Evolutionary conservation across 495 filamentous ascomycete genomes (phyloP), one percentile per base, ranked within the genome.

Genomic region (Penicillium silybi): DNA sequence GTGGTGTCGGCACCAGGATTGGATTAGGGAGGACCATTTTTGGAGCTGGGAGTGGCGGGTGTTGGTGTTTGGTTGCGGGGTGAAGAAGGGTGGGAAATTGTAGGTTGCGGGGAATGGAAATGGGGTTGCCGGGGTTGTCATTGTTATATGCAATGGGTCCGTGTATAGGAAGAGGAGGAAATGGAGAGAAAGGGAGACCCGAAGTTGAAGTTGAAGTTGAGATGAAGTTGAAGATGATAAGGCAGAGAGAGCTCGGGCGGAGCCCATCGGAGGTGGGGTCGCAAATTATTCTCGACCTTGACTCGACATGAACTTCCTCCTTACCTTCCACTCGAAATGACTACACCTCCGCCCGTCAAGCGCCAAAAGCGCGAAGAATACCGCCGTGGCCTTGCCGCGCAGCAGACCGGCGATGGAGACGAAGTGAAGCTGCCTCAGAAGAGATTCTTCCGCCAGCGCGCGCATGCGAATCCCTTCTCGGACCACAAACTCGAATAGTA

Each of bases 381-480:
- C 68, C 85, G 82, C 59, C 68, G 54, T 63, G 72, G 54, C 63
- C 39, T 63, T 22, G 39, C 58, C 6, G 53, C 58, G 10, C 53
- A 59, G 26, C 68, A 72, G 54, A 50, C 59, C 54, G 57, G 48
- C 18, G 49, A 57, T 22, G 57, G 40, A 48, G 47, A 54, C n/a
- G 58, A 59, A 32, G 60, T 74, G 42, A 72, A 80, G 64, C 75
- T 96, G 61, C 92, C 92, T 22, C 82, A 86, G 73, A 96, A 97
- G 75, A 92, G 86, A 72, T 96, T 92, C 76, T 98, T 96, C 69
- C 82, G 93, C 43, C 93, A 98, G 68, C 81, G 93, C 63, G 93
- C 93, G 25, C 93, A 98, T 70, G 95, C 93, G 41, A 98, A 98
- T 76, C 90, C 90, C 9, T 97, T 98, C 70, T 95, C 92, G 0